Evolutionary conservation across 805 yeast species (phyloP).

Genomic region (Metschnikowia chrysomelidarum): DNA sequence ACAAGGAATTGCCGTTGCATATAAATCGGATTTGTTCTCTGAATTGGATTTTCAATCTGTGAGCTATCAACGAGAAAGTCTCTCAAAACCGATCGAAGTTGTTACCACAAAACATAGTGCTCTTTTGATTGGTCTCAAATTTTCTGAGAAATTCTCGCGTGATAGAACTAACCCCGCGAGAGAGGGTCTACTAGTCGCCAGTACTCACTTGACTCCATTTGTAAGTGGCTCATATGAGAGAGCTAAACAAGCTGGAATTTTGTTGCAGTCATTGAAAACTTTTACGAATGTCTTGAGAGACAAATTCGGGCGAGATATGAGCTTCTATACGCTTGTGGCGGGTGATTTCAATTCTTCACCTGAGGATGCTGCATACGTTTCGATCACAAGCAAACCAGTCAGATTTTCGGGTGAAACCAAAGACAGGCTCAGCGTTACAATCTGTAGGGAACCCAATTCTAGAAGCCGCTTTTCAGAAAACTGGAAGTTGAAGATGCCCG

Average conservation of each 20-base stretch:
- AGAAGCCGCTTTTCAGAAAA: background rate
- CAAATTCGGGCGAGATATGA: background rate
- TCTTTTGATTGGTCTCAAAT: background rate
- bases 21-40: too few species aligned
- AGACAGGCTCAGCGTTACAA: background rate
- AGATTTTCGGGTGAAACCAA: conserved; percentile 9
- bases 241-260: background rate
- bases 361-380: background rate
- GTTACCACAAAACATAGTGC: conserved; percentile 1
- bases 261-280: background rate
- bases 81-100: background rate
- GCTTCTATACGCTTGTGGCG: background rate
- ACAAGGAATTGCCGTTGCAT: too few species aligned
- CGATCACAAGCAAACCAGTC: background rate
- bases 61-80: background rate
- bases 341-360: background rate
- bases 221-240: background rate
- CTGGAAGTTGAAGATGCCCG: background rate
- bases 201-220: background rate
- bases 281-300: background rate
- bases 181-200: background rate
- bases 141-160: background rate
- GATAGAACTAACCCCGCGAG: background rate
- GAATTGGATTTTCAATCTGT: too few species aligned
- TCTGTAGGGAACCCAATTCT: background rate